Percentiles rank a stretch among this genome's conserved stretches.
Evolutionary conservation across 2,329 filamentous ascomycete species (phyloP).

Genomic region (Ceratocystis cubensis): DNA sequence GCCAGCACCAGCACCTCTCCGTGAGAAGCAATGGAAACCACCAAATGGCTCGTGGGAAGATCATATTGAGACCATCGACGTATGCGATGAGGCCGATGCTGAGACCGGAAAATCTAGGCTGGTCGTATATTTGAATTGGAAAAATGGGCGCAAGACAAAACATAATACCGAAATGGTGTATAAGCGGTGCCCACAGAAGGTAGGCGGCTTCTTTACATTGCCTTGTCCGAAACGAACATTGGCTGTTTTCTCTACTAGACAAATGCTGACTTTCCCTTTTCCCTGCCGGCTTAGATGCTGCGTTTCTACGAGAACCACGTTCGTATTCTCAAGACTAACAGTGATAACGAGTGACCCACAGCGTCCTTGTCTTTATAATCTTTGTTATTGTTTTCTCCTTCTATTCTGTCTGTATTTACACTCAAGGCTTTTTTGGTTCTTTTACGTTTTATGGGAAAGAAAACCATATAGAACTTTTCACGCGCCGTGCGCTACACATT

Average conservation of each 20-base stretch:
- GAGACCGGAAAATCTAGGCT: constrained; percentile 34
- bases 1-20: constrained; percentile 33
- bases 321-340: constrained; percentile 34
- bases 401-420: too few relatives aligned
- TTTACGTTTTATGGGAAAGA: too few relatives aligned
- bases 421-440: too few relatives aligned
- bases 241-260: neutral
- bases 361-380: too few relatives aligned
- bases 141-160: constrained; percentile 59
- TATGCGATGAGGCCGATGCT: constrained; percentile 51
- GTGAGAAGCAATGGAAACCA: constrained; percentile 41
- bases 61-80: constrained; percentile 56
- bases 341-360: neutral
- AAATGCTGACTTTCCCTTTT: neutral
- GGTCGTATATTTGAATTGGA: constrained; percentile 61
- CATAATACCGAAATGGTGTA: constrained; percentile 58
- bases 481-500: too few relatives aligned
- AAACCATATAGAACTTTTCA: too few relatives aligned
- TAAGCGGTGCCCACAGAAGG: constrained; percentile 66
- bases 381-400: too few relatives aligned
- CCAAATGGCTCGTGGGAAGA: constrained; percentile 69
- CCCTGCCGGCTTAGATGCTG: constrained; percentile 36
- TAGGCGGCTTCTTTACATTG: constrained; percentile 27
- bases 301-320: constrained; percentile 48
- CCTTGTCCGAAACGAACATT: neutral